Evolutionary conservation across 495 filamentous ascomycete genomes (phyloP), one percentile per base, ranked within the genome.

Genomic region (Podospora anserina): DNA sequence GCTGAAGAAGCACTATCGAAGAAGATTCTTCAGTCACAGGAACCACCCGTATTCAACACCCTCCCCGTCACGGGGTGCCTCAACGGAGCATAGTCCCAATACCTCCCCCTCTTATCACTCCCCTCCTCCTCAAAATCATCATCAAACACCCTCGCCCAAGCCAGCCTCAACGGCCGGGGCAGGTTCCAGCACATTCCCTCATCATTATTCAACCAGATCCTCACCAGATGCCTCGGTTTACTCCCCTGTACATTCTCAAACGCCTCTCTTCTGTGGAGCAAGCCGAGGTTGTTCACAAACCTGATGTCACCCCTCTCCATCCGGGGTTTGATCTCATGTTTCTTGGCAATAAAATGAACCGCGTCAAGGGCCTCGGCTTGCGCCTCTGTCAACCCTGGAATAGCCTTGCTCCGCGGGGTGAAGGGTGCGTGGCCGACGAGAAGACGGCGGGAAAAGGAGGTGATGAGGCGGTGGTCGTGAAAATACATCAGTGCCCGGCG

Each of bases 261-360:
- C 5, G 72, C 72, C 54, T 75, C 72, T 0, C 72, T 61, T 0
- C 72, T 63, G 53, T 75, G 72, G 39, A 75, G 62, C 53, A 75
- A 61, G 6, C 70, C 72, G 68, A 75, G 72, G 65, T 75, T 75
- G 71, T 92, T 91, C 71, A 89, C 82, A 74, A 88, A 89, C 67
- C 86, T 84, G 61, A 91, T 80, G 76, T 92, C 90, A 13, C 90
- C 89, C 44, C 80, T 80, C 66, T 81, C 74, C 66, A 76, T 77
- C 65, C 77, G 72, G 61, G 87, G 76, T 65, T 80, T 81, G 63
- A 87, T 70, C 64, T 82, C 80, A 74, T 85, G 78, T 59, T 85
- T 81, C 67, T 77, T 74, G 18, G 87, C 87, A 19, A 82, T 81
- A 59, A 82, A 83, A 69, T 88, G 85, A 15, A 89, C 77, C 30